Percentiles rank a stretch among this genome's conserved stretches.
Conservation (phyloP, 129 eudicot species). For the Escallonia rubra region DNA sequence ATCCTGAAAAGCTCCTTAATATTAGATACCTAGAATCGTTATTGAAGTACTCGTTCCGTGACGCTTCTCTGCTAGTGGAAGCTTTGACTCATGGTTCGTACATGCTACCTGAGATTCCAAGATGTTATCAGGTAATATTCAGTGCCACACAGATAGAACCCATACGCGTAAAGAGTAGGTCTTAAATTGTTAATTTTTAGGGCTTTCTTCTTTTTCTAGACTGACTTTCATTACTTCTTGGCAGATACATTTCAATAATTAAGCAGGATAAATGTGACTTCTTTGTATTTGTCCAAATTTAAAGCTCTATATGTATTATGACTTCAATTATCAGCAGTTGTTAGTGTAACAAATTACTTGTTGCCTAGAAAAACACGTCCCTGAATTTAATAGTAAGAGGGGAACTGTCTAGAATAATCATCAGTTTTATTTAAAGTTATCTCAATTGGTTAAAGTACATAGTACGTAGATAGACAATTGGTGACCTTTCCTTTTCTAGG, state of each 20-base stretch:
- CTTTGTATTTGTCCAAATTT: neutral
- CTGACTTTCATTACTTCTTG: neutral
- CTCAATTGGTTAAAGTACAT: too few relatives aligned
- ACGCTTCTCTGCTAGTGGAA: slow-evolving; percentile 74
- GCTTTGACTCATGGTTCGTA: slow-evolving; percentile 95
- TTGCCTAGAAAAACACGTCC: too few relatives aligned
- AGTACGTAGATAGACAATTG: too few relatives aligned
- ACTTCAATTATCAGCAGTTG: neutral
- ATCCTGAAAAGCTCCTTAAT: slow-evolving; percentile 45
- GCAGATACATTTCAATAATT: too few relatives aligned
- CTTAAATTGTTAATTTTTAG: neutral
- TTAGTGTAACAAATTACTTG: too few relatives aligned
- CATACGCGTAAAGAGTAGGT: too few relatives aligned
- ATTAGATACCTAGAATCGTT: slow-evolving; percentile 37
- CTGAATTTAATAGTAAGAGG: too few relatives aligned
- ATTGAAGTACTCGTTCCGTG: slow-evolving; percentile 51
- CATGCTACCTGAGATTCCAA: slow-evolving; percentile 77
- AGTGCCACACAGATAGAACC: too few relatives aligned
- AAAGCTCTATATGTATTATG: neutral
- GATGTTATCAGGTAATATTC: slow-evolving; percentile 72
- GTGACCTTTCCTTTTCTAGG: too few relatives aligned
- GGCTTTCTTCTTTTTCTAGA: neutral
- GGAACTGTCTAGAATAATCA: too few relatives aligned
- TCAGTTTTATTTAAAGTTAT: too few relatives aligned
- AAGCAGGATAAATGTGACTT: neutral